A percentile compares a stretch with the other conserved stretches of the same genome.
phyloP scores from a whole-genome alignment of 768 basidiomycete genomes.

The Boletus speciosus region DNA sequence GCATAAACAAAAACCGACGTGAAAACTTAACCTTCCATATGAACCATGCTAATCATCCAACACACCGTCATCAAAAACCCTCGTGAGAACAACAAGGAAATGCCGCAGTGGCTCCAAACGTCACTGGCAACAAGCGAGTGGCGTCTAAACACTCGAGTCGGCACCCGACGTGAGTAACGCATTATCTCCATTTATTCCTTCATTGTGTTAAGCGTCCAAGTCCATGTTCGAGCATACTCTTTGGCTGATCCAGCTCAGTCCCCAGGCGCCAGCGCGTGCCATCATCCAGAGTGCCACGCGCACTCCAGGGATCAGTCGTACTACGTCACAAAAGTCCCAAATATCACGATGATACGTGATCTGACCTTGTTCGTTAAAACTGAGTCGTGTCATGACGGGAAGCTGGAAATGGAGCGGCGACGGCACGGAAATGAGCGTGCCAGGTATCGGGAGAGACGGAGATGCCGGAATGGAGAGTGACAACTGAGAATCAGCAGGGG shows the following conservation, averaged over 20 bases:
- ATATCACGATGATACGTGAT: slow-evolving; percentile 78
- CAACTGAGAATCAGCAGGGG: slow-evolving; percentile 27
- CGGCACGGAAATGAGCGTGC: slow-evolving; percentile 54
- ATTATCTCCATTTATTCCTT: slow-evolving; percentile 1
- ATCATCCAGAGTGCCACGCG: slow-evolving; percentile 66
- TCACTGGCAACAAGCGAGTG: not conserved
- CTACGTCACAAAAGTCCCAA: slow-evolving; percentile 77
- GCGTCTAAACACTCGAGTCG: slow-evolving; percentile 11
- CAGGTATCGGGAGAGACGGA: slow-evolving; percentile 55
- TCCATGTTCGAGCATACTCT: slow-evolving; percentile 9
- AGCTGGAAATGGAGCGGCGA: slow-evolving; percentile 75
- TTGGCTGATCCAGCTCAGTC: slow-evolving; percentile 42
- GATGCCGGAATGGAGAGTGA: slow-evolving; percentile 31
- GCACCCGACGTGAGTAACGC: slow-evolving; percentile 13
- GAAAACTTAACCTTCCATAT: not conserved
- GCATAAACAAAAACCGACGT: not conserved
- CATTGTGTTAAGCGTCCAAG: not conserved
- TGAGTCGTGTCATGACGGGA: slow-evolving; percentile 65
- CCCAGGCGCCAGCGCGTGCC: slow-evolving; percentile 56
- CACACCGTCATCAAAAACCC: not conserved
- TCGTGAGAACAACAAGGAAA: not conserved
- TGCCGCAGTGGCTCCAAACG: not conserved
- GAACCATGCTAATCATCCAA: not conserved
- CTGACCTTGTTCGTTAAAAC: slow-evolving; percentile 79
- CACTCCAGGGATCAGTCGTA: slow-evolving; percentile 69